Evolutionary conservation across 371 early-diverging fungal species (phyloP).

Genomic region (Funneliformis caledonium): DNA sequence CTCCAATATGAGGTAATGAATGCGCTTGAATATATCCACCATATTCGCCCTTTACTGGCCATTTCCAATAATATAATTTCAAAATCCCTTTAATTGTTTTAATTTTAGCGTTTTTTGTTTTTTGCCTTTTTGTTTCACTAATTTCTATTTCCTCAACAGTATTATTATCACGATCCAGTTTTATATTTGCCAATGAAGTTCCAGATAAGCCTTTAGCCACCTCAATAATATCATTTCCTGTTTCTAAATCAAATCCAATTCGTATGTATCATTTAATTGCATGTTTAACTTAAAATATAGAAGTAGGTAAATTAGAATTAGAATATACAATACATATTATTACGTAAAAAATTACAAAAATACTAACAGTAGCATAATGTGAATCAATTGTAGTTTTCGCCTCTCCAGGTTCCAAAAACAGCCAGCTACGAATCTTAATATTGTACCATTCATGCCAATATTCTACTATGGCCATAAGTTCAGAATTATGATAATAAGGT

Average conservation of each 20-base stretch:
- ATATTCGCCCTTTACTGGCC: neutral
- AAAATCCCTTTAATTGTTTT: conserved; percentile 15
- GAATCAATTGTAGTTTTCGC: conserved; percentile 1
- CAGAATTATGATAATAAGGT: neutral
- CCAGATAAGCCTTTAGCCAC: neutral
- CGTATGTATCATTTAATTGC: neutral
- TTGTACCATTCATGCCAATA: neutral
- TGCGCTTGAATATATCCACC: neutral
- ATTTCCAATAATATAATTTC: neutral
- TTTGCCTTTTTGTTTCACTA: no score
- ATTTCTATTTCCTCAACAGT: neutral
- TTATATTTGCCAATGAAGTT: neutral
- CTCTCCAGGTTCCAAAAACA: conserved; percentile 3
- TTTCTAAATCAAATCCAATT: neutral
- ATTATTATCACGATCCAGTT: neutral
- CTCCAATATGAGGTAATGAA: conserved; percentile 14
- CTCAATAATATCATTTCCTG: neutral
- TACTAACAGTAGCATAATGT: neutral
- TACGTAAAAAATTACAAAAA: neutral
- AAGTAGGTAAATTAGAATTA: neutral
- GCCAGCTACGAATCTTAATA: neutral
- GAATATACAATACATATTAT: neutral
- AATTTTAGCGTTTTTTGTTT: neutral
- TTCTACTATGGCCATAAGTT: neutral
- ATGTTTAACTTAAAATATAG: neutral